Evolutionary conservation across 2,329 filamentous ascomycete species (phyloP).

Genomic region (Fusarium verticillioides): DNA sequence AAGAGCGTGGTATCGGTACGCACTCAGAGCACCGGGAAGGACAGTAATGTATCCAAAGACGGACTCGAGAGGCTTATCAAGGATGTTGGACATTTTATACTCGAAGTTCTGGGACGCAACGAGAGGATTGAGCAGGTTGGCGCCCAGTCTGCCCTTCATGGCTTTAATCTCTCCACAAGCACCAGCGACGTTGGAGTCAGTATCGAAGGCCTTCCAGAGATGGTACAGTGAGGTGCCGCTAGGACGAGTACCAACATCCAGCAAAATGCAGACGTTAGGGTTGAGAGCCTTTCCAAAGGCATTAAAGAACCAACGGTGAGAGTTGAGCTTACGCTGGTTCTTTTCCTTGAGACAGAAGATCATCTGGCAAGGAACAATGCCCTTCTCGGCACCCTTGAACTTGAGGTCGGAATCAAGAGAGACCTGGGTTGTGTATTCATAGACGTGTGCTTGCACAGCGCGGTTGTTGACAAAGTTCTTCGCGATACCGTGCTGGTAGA

Average conservation of each 20-base stretch:
- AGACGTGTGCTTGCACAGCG: constrained; percentile 95
- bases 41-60: constrained; percentile 99
- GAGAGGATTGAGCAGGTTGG: constrained; percentile 88
- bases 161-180: constrained; percentile 98
- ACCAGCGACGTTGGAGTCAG: constrained; percentile 95
- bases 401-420: constrained; percentile 95
- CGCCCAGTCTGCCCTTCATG: constrained; percentile 87
- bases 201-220: constrained; percentile 98
- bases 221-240: constrained; percentile 93
- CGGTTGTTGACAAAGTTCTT: constrained; percentile 98
- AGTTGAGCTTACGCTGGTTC: constrained; percentile 98
- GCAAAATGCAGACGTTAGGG: constrained; percentile 94
- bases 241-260: constrained; percentile 95
- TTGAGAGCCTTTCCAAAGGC: constrained; percentile 93
- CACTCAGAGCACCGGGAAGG: constrained; percentile 91
- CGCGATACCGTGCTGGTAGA: constrained; percentile 97
- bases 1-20: constrained; percentile 93
- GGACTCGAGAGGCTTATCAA: constrained; percentile 96
- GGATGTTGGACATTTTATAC: constrained; percentile 99
- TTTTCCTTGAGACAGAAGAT: constrained; percentile 99
- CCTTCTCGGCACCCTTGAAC: constrained; percentile 99
- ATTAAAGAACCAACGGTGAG: constrained; percentile 99
- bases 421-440: constrained; percentile 98
- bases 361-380: constrained; percentile 97
- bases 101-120: constrained; percentile 99